Evolutionary conservation across 495 filamentous ascomycete genomes (phyloP), one percentile per base, ranked within the genome.

Genomic region (Penicillium simplicissimum): DNA sequence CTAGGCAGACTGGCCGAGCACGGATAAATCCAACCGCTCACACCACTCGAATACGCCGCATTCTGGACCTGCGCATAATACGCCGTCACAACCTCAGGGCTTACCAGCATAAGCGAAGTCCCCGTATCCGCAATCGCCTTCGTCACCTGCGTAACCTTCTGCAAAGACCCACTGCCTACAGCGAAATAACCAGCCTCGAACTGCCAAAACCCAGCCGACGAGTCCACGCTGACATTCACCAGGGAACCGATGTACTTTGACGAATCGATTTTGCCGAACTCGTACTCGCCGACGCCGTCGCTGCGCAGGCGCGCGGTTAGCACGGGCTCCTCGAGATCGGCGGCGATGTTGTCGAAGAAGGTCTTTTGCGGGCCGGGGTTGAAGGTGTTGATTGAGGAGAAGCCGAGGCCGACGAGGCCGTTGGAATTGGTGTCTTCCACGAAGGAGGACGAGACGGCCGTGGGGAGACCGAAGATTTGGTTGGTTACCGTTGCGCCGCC

Each of bases 391-490:
- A 94, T 81, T 19, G 75, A 79, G 63, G 83, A 86, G 72, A 93
- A 96, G 15, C 85, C 89, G 23, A 95, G 82, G 31, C 91, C 91
- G 25, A 95, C 77, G 4, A 96, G 80, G n/a, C 91, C 91, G 66
- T 91, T 87, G 55, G 81, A 85, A 42, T 74, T 63, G 10, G 76
- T 82, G 62, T 89, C 85, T 28, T 84, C 66, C 35, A 87, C 71
- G 70, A 96, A 93, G 8, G 83, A 81, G 8, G 70, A 35, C 11
- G 89, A 88, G 33, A 94, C 84, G 1, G 74, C 69, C 1, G 78
- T 84, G 7, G 91, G 88, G 23, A 93, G 72, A 65, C 92, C 90
- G 48, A 96, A 81, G 13, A 86, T 82, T 74, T 96, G 91, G 33
- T 74, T 70, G 6, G 77, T 76, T 13, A 91, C 89, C 13, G 80